Evolutionary conservation across 2,329 filamentous ascomycete species (phyloP), one percentile per base, ranked within the genome.

Genomic region (Fusarium sp.): DNA sequence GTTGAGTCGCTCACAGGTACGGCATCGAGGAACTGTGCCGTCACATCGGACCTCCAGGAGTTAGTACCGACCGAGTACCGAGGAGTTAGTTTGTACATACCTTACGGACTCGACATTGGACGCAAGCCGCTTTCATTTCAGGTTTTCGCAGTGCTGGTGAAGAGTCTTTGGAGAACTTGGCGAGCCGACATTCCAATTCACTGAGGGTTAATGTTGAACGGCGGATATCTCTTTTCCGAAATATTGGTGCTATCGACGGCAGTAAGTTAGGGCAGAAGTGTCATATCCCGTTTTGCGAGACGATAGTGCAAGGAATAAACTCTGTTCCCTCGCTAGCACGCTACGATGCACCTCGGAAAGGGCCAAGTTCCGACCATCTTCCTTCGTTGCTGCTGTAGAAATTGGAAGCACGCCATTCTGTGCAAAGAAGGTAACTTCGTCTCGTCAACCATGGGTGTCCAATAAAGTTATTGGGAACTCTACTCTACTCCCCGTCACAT

Each of bases 21-120:
- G 74, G 52, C 77, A 78, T 32, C 70, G 63, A 52, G 77, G 77
- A 9, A 77, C 70, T 54, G 70, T 66, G 30, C 77, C 77, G 50
- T 78, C 77, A 57, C 77, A 78, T 75, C 77, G 77, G 73, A 78
- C 77, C 77, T 78, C 56, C 72, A 69, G 71, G 74, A 70, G 75
- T 78, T 58, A 78, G 74, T 66, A 68, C 67, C 51, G 71, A 66
- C 73, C 75, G 76, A 78, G 60, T 68, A 51, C 76, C 75, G 76
- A 41, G 45, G 58, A 26, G 20, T 17, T 22, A 18, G 30, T 41
- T 22, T 42, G 20, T 58, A 44, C 58, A 47, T 74, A 78, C 77
- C 77, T 78, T 78, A 60, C 77, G 77, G 47, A 78, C 77, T 54
- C 77, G 75, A 66, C 77, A 78, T 28, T 78, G 77, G 51, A 78